phyloP scores from a whole-genome alignment of 2,329 filamentous ascomycete species.

The Dactylonectria macrodidyma region DNA sequence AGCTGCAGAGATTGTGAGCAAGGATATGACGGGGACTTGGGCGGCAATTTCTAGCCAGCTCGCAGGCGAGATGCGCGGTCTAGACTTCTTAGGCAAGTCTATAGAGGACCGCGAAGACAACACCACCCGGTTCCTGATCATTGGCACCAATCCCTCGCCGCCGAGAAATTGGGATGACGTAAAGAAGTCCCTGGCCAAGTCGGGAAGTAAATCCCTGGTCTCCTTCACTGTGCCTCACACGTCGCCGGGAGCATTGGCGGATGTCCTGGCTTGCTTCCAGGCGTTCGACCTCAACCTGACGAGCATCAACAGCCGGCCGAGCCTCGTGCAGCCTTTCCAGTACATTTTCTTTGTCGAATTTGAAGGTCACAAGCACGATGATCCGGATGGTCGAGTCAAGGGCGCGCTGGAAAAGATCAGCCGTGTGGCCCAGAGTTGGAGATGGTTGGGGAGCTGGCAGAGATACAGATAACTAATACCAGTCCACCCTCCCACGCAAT shows the following conservation, averaged over 20 bases:
- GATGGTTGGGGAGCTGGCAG: slow-evolving; percentile 81
- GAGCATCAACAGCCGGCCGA: slow-evolving; percentile 90
- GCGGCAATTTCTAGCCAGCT: slow-evolving; percentile 86
- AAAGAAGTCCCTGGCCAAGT: slow-evolving; percentile 44
- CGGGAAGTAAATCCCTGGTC: slow-evolving; percentile 78
- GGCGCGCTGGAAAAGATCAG: slow-evolving; percentile 72
- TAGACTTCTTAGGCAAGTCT: slow-evolving; percentile 78
- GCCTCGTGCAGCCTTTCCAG: slow-evolving; percentile 82
- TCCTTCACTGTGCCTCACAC: slow-evolving; percentile 87
- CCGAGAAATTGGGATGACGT: slow-evolving; percentile 46
- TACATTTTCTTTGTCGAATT: slow-evolving; percentile 98
- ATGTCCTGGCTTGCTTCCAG: slow-evolving; percentile 85
- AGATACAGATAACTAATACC: slow-evolving; percentile 51
- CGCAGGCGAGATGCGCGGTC: slow-evolving; percentile 77
- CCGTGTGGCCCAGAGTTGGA: slow-evolving; percentile 71
- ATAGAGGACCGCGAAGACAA: slow-evolving; percentile 85
- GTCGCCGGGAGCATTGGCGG: slow-evolving; percentile 85
- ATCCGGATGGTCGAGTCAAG: slow-evolving; percentile 71
- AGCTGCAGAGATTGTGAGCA: slow-evolving; percentile 83
- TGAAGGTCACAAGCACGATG: slow-evolving; percentile 69
- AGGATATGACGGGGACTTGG: slow-evolving; percentile 69
- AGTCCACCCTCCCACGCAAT: slow-evolving; percentile 27
- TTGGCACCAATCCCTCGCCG: slow-evolving; percentile 58
- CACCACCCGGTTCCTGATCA: slow-evolving; percentile 83
- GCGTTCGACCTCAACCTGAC: slow-evolving; percentile 84